A percentile compares a stretch with the other conserved stretches of the same genome.
Evolutionary conservation across 441 rosid genomes (phyloP).

Genomic region (Syzygium syzygioides): DNA sequence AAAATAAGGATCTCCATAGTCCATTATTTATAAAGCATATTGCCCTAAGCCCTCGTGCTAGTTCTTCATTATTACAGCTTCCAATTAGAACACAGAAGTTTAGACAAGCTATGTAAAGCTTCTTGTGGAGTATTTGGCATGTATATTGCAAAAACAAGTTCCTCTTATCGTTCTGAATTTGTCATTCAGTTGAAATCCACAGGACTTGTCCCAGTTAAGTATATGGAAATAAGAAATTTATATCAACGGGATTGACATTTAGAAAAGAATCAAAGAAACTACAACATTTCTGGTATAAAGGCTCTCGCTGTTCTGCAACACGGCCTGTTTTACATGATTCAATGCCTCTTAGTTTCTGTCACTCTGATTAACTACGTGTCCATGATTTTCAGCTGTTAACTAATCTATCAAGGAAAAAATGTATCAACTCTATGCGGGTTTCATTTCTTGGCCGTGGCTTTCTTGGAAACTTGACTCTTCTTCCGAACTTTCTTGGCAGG

Average conservation of each 20-base stretch:
- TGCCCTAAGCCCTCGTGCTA: background rate
- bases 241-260: background rate
- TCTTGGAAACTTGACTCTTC: slow-evolving; percentile 43
- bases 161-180: background rate
- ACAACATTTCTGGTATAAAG: background rate
- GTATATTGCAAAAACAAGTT: background rate
- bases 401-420: background rate
- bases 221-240: background rate
- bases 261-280: background rate
- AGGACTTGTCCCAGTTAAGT: background rate
- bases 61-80: background rate
- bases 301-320: background rate
- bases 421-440: slow-evolving; percentile 7
- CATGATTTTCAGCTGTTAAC: background rate
- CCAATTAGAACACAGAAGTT: background rate
- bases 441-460: slow-evolving; percentile 56
- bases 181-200: background rate
- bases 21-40: background rate
- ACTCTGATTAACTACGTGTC: background rate
- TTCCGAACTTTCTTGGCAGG: slow-evolving; percentile 52
- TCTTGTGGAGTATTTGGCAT: background rate
- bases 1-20: background rate
- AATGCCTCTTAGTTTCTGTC: background rate
- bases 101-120: background rate
- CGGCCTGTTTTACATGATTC: background rate